Conservation (phyloP, 805 yeast species). For the Naumovozyma baii region DNA sequence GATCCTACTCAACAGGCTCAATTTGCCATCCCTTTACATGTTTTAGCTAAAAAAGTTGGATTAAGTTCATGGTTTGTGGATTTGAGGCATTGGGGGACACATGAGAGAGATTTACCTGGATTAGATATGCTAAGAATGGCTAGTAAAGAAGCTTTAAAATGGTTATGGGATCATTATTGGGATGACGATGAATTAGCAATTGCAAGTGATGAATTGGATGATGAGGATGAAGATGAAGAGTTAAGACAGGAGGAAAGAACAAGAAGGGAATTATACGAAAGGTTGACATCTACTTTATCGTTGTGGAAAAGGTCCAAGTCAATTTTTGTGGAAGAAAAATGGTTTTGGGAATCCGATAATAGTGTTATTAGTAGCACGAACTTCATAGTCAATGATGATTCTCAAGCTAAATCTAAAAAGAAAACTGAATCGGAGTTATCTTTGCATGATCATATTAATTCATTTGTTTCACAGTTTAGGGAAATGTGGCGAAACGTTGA, state of each 20-base stretch:
- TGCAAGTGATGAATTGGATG: constrained; percentile 10
- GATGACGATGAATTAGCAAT: constrained; percentile 22
- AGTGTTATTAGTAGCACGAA: constrained; percentile 19
- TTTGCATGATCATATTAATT: constrained; percentile 10
- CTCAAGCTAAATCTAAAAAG: constrained; percentile 52
- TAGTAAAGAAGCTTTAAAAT: constrained; percentile 50
- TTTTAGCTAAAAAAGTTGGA: constrained; percentile 55
- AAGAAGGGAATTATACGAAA: background rate
- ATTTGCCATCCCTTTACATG: constrained; percentile 69
- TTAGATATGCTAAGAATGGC: constrained; percentile 57
- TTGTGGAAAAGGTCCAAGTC: constrained; percentile 3
- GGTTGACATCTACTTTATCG: constrained; percentile 1
- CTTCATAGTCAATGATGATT: constrained; percentile 39
- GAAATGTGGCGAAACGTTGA: constrained; percentile 12
- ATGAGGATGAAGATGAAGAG: constrained; percentile 1
- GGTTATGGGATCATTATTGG: constrained; percentile 80
- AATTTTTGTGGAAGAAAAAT: constrained; percentile 8
- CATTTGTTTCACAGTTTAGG: constrained; percentile 9
- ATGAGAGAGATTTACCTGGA: constrained; percentile 65
- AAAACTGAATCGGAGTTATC: constrained; percentile 4
- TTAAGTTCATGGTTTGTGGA: constrained; percentile 83
- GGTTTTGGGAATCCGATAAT: constrained; percentile 14
- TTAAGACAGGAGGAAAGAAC: constrained; percentile 1
- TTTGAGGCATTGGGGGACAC: constrained; percentile 82
- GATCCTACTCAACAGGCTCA: constrained; percentile 79